A percentile compares a stretch with the other conserved stretches of the same genome.
phyloP scores from a whole-genome alignment of 495 filamentous ascomycete species.

The Beverwykella pulmonaria region DNA sequence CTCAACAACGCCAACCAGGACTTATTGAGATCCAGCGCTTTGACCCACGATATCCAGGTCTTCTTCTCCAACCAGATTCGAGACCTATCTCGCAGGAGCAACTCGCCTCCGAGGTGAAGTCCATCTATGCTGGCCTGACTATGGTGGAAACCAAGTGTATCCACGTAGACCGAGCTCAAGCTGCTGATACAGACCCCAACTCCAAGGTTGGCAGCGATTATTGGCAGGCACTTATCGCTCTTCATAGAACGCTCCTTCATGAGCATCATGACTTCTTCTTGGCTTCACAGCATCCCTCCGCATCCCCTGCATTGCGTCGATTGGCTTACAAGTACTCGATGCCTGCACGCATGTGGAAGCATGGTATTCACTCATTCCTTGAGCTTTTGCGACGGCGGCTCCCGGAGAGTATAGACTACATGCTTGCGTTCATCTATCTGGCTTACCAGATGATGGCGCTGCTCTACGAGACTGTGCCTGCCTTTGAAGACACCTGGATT shows the following conservation, averaged over 20 bases:
- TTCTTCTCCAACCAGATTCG: slow-evolving; percentile 38
- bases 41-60: slow-evolving; percentile 31
- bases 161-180: slow-evolving; percentile 62
- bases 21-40: slow-evolving; percentile 30
- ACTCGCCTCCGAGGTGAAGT: slow-evolving; percentile 52
- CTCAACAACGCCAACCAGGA: slow-evolving; percentile 22
- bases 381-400: slow-evolving; percentile 71
- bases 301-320: slow-evolving; percentile 58
- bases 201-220: slow-evolving; percentile 61
- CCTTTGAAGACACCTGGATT: slow-evolving; percentile 85
- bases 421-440: slow-evolving; percentile 79
- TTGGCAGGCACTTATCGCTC: slow-evolving; percentile 72
- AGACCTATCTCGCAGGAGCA: slow-evolving; percentile 39
- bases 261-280: slow-evolving; percentile 60
- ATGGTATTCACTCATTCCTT: slow-evolving; percentile 78
- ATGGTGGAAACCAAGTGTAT: slow-evolving; percentile 83
- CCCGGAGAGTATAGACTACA: slow-evolving; percentile 72
- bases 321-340: slow-evolving; percentile 73
- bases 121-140: slow-evolving; percentile 74
- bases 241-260: slow-evolving; percentile 62
- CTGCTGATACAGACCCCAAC: slow-evolving; percentile 32
- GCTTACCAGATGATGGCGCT: slow-evolving; percentile 82
- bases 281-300: slow-evolving; percentile 73
- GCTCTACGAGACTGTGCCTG: slow-evolving; percentile 72
- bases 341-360: slow-evolving; percentile 83